These are phyloP conservation scores for Populus tomentosa DNA, from an alignment of 441 rosid genomes.

Conservation along the genomic window DNA sequence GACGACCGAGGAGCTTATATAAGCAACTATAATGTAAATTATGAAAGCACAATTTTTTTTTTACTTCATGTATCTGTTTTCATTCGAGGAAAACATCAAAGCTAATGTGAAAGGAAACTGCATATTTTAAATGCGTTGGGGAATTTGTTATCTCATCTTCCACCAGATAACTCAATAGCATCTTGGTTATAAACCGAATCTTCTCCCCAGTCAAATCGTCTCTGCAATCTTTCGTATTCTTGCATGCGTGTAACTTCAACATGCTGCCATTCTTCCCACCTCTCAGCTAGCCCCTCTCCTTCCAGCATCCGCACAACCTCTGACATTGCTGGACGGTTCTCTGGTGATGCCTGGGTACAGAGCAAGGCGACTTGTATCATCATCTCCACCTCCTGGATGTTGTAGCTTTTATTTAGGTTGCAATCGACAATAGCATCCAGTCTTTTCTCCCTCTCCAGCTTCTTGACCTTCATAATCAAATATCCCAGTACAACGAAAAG, in stretches of 20 bases:
- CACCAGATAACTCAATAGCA: constrained; percentile 87
- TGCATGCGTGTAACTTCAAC: constrained; percentile 80
- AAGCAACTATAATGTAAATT: neutral
- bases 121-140: neutral
- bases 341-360: constrained; percentile 82
- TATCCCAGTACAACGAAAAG: neutral
- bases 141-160: constrained; percentile 46
- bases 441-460: constrained; percentile 76
- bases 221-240: constrained; percentile 75
- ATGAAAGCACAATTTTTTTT: neutral
- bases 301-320: constrained; percentile 95
- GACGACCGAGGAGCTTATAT: neutral
- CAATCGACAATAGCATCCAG: constrained; percentile 74
- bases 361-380: constrained; percentile 89
- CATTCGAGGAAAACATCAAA: constrained; percentile 2
- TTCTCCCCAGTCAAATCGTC: constrained; percentile 82
- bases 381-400: constrained; percentile 70
- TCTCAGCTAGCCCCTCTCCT: constrained; percentile 94
- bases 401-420: constrained; percentile 45
- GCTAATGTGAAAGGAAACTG: constrained; percentile 8
- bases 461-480: constrained; percentile 65
- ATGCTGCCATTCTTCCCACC: constrained; percentile 98
- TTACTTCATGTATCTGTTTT: neutral
- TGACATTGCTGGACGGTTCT: constrained; percentile 86
- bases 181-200: constrained; percentile 78